phyloP scores from a whole-genome alignment of 768 basidiomycete genomes.

The Hygrocybe punicea region DNA sequence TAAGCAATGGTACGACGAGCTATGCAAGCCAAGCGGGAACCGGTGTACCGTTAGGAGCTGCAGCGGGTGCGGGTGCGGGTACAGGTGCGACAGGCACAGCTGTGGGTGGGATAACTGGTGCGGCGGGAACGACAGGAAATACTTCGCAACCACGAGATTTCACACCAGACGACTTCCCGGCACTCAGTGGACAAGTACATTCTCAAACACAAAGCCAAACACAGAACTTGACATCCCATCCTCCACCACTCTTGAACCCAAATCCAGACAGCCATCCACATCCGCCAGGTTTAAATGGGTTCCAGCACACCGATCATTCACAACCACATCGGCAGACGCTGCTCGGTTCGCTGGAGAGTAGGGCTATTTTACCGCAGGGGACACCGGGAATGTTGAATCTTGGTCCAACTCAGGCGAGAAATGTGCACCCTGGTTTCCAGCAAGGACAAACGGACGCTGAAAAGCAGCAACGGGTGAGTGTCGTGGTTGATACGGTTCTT shows the following conservation, averaged over 20 bases:
- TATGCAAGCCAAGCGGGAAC: conserved; percentile 82
- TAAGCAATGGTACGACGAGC: conserved; percentile 48
- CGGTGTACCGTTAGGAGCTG: conserved; percentile 47
- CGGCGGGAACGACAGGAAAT: conserved; percentile 21
- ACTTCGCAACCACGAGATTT: conserved; percentile 59
- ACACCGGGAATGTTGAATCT: conserved; percentile 70
- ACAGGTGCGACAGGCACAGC: conserved; percentile 39
- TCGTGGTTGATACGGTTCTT: conserved; percentile 11
- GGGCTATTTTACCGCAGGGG: conserved; percentile 37
- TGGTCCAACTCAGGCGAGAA: conserved; percentile 41
- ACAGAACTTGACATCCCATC: conserved; percentile 16
- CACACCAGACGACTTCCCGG: conserved; percentile 88
- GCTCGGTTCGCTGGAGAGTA: conserved; percentile 48
- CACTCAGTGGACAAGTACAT: conserved; percentile 65
- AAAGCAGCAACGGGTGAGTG: conserved; percentile 63
- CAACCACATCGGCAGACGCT: conserved; percentile 56
- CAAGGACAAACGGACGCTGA: conserved; percentile 62
- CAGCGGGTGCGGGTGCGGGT: conserved; percentile 22
- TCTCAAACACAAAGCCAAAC: conserved; percentile 24
- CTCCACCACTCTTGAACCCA: conserved; percentile 19
- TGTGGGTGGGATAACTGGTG: conserved; percentile 24
- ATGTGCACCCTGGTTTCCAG: conserved; percentile 52
- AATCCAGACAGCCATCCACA: conserved; percentile 48
- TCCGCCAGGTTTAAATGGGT: conserved; percentile 79
- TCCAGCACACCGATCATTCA: conserved; percentile 42